These are phyloP conservation scores for Cyclaneusma minus DNA, from an alignment of 2,329 filamentous ascomycete genomes.

Conservation along the genomic window DNA sequence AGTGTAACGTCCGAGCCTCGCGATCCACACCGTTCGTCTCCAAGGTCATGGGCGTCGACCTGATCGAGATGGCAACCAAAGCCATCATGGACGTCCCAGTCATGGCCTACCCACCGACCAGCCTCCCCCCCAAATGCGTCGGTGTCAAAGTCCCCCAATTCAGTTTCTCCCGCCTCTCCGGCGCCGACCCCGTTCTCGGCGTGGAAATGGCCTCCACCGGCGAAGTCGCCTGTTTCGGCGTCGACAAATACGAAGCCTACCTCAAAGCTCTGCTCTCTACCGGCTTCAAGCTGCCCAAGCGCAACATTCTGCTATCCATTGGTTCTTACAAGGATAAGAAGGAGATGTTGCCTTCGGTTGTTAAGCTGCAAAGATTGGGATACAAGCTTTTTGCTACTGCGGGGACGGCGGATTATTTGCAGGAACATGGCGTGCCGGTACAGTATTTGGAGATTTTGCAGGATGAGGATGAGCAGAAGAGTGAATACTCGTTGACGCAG, in stretches of 20 bases:
- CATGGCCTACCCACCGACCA: conserved; percentile 63
- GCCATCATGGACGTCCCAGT: conserved; percentile 82
- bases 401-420: conserved; percentile 90
- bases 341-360: conserved; percentile 86
- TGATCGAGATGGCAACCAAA: conserved; percentile 98
- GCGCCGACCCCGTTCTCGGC: conserved; percentile 88
- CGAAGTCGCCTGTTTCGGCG: conserved; percentile 92
- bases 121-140: conserved; percentile 67
- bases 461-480: conserved; percentile 70
- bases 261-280: conserved; percentile 92
- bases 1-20: conserved; percentile 94
- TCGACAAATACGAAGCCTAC: conserved; percentile 94
- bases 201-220: conserved; percentile 99
- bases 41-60: conserved; percentile 93
- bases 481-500: conserved; percentile 92
- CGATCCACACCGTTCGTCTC: conserved; percentile 96
- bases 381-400: conserved; percentile 95
- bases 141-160: conserved; percentile 98
- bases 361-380: conserved; percentile 77
- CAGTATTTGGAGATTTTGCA: conserved; percentile 86
- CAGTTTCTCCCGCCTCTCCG: conserved; percentile 92
- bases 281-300: conserved; percentile 90
- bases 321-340: conserved; percentile 97
- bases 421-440: conserved; percentile 80
- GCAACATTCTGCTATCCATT: conserved; percentile 89